A percentile compares a stretch with the other conserved stretches of the same genome.
phyloP scores from a whole-genome alignment of 306 rosid genomes.

The Crotalaria pallida region DNA sequence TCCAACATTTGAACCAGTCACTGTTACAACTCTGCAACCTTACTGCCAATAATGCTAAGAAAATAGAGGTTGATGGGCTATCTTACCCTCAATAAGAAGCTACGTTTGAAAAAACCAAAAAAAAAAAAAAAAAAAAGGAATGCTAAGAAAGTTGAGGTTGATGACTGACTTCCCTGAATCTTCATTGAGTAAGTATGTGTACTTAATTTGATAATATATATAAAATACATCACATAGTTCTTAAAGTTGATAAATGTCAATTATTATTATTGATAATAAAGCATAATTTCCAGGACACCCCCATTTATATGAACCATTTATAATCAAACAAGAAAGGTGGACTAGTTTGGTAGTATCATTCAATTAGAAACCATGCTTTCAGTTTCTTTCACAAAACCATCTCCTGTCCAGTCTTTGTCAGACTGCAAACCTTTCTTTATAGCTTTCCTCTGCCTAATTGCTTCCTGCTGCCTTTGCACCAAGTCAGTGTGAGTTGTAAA shows the following conservation, averaged over 20 bases:
- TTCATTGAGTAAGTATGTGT: background rate
- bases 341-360: background rate
- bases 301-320: conserved; percentile 1
- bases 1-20: no score
- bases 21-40: no score
- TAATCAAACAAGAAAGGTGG: background rate
- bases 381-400: conserved; percentile 83
- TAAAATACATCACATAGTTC: conserved; percentile 15
- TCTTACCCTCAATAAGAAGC: no score
- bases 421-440: conserved; percentile 73
- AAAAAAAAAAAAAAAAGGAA: no score
- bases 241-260: background rate
- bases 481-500: conserved; percentile 90
- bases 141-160: background rate
- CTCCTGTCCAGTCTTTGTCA: conserved; percentile 97
- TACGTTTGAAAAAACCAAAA: no score
- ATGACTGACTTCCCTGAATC: background rate
- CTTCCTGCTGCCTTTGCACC: conserved; percentile 82
- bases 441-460: conserved; percentile 79
- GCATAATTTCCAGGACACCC: background rate
- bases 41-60: no score
- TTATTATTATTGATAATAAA: background rate
- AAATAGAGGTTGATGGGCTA: no score
- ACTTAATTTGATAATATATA: background rate
- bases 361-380: conserved; percentile 99